phyloP scores from a whole-genome alignment of 306 rosid genomes.

The Prosopis cineraria region DNA sequence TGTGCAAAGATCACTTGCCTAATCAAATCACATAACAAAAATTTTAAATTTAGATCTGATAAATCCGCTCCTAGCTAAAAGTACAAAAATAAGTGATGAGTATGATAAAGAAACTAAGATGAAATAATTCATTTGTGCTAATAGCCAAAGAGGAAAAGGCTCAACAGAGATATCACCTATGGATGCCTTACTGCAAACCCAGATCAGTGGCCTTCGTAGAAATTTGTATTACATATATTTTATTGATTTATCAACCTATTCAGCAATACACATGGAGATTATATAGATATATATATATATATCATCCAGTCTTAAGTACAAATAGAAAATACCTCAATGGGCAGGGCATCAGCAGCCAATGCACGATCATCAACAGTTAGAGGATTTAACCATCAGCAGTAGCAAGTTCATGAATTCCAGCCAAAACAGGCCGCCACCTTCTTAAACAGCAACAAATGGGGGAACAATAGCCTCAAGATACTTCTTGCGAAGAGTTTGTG shows the following conservation, averaged over 20 bases:
- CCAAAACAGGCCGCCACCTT: slow-evolving; percentile 95
- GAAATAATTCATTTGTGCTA: neutral
- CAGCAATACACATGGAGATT: slow-evolving; percentile 10
- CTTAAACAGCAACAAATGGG: slow-evolving; percentile 90
- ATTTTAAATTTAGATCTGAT: neutral
- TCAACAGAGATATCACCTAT: neutral
- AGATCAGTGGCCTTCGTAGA: neutral
- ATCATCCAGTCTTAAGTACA: neutral
- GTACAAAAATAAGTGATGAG: neutral
- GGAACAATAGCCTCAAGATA: slow-evolving; percentile 91
- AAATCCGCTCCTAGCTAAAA: neutral
- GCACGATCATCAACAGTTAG: slow-evolving; percentile 71
- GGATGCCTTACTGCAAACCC: neutral
- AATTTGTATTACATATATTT: neutral
- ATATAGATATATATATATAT: too few relatives aligned
- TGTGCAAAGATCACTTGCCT: neutral
- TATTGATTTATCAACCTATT: neutral
- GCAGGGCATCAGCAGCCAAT: slow-evolving; percentile 74
- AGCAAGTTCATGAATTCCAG: slow-evolving; percentile 96
- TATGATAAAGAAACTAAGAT: neutral
- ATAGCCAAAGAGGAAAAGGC: neutral
- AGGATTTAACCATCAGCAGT: slow-evolving; percentile 89
- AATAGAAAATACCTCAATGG: slow-evolving; percentile 66
- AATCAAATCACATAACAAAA: neutral
- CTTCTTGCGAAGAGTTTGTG: slow-evolving; percentile 74